Evolutionary conservation across 805 yeast species (phyloP).

Genomic region (Saccharomycopsis sp.): DNA sequence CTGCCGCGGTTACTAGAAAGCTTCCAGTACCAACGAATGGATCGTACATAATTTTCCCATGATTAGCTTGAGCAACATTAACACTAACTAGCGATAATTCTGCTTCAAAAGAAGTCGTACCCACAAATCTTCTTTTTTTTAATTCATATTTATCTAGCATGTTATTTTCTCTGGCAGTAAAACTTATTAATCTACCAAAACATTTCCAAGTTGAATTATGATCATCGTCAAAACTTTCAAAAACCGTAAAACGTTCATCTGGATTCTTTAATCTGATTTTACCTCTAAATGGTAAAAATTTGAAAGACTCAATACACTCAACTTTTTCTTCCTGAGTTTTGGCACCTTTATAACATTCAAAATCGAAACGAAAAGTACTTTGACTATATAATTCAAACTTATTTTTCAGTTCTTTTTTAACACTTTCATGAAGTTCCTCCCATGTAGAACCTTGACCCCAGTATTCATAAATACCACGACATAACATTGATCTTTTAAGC

Average conservation of each 20-base stretch:
- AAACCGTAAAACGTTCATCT: slow-evolving; percentile 53
- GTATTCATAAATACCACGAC: slow-evolving; percentile 69
- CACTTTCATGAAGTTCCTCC: slow-evolving; percentile 46
- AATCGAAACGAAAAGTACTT: slow-evolving; percentile 68
- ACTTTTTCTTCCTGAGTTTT: slow-evolving; percentile 40
- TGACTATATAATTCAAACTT: slow-evolving; percentile 18
- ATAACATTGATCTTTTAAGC: slow-evolving; percentile 56
- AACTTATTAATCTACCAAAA: slow-evolving; percentile 66
- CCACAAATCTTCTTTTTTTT: slow-evolving; percentile 75
- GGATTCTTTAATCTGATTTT: slow-evolving; percentile 71
- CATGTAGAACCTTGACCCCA: slow-evolving; percentile 64
- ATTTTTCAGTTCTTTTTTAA: slow-evolving; percentile 26
- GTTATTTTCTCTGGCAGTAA: slow-evolving; percentile 51
- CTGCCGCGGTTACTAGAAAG: slow-evolving; percentile 78
- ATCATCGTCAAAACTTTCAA: slow-evolving; percentile 57
- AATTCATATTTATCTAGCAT: slow-evolving; percentile 72
- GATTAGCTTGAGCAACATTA: slow-evolving; percentile 67
- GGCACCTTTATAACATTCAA: slow-evolving; percentile 68
- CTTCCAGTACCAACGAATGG: slow-evolving; percentile 98
- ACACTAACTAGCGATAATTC: slow-evolving; percentile 82
- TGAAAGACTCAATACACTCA: slow-evolving; percentile 59
- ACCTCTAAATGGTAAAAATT: slow-evolving; percentile 64
- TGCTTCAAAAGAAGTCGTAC: slow-evolving; percentile 95
- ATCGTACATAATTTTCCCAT: slow-evolving; percentile 67
- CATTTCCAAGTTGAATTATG: background rate